Percentiles rank a stretch among this genome's conserved stretches.
phyloP scores from a whole-genome alignment of 2,329 filamentous ascomycete species.

The Aspergillus versicolor region DNA sequence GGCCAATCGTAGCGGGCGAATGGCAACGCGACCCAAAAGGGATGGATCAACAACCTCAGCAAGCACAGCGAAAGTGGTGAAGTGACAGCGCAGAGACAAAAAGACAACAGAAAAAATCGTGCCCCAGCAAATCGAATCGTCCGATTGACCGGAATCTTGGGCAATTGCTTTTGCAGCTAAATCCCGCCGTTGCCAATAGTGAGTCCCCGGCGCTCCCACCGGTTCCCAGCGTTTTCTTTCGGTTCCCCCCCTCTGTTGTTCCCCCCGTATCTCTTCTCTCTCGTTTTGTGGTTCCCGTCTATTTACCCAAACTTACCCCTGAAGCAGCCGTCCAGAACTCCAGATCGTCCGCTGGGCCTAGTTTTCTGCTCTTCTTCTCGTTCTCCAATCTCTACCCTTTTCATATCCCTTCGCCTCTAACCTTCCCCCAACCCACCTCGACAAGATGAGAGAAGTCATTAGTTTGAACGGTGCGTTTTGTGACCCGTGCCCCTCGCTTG shows the following conservation, averaged over 20 bases:
- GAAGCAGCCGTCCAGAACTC: conserved; percentile 27
- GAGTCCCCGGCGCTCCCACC: conserved; percentile 16
- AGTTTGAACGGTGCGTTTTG: conserved; percentile 85
- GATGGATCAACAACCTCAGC: conserved; percentile 32
- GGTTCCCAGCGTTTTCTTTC: conserved; percentile 14
- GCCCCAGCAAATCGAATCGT: conserved; percentile 44
- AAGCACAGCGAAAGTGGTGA: conserved; percentile 11
- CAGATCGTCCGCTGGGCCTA: conserved; percentile 26
- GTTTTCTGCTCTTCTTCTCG: conserved; percentile 26
- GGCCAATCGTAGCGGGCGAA: conserved; percentile 28
- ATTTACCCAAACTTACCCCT: conserved; percentile 23
- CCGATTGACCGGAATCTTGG: conserved; percentile 31
- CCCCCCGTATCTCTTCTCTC: conserved; percentile 20
- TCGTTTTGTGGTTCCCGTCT: conserved; percentile 19
- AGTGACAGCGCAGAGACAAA: conserved; percentile 38
- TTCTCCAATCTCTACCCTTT: conserved; percentile 13
- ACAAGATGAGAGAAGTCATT: conserved; percentile 98
- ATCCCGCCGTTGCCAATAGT: conserved; percentile 13
- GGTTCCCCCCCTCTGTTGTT: conserved; percentile 6
- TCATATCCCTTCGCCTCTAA: conserved; percentile 17
- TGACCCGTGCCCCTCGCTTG: conserved; percentile 12
- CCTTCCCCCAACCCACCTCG: conserved; percentile 25
- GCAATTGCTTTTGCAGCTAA: conserved; percentile 14
- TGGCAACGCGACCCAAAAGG: conserved; percentile 37
- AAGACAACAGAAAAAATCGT: conserved; percentile 20